Conservation (phyloP, 305 asterid species). For the Fraxinus xanthoxyloides region DNA sequence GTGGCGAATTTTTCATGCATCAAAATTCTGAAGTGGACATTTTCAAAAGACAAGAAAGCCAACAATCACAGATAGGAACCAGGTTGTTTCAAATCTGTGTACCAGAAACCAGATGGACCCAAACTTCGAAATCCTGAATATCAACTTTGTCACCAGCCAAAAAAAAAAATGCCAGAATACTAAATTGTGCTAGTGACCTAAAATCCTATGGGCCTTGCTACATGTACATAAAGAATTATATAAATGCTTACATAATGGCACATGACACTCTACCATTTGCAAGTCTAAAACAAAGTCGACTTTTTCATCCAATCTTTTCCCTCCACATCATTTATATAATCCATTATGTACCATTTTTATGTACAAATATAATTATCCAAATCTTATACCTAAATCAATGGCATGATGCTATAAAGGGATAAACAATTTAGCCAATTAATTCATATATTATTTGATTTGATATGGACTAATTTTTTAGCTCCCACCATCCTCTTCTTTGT, state of each 20-base stretch:
- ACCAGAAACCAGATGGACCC: background rate
- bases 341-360: background rate
- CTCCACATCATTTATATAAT: background rate
- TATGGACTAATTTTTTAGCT: background rate
- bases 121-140: constrained; percentile 4
- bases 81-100: background rate
- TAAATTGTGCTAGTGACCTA: background rate
- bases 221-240: background rate
- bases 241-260: background rate
- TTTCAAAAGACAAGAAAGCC: background rate
- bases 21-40: background rate
- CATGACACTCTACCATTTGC: background rate
- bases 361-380: background rate
- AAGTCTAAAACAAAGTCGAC: background rate
- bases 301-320: background rate
- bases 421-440: background rate
- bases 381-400: background rate
- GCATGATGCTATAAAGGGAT: background rate
- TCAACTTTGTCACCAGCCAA: background rate
- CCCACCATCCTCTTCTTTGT: background rate
- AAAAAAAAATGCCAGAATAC: background rate
- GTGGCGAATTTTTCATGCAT: background rate
- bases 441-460: background rate
- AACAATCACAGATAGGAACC: background rate
- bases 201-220: background rate